Evolutionary conservation across 768 basidiomycete genomes (phyloP).

Genomic region (Peribolospora baueri): DNA sequence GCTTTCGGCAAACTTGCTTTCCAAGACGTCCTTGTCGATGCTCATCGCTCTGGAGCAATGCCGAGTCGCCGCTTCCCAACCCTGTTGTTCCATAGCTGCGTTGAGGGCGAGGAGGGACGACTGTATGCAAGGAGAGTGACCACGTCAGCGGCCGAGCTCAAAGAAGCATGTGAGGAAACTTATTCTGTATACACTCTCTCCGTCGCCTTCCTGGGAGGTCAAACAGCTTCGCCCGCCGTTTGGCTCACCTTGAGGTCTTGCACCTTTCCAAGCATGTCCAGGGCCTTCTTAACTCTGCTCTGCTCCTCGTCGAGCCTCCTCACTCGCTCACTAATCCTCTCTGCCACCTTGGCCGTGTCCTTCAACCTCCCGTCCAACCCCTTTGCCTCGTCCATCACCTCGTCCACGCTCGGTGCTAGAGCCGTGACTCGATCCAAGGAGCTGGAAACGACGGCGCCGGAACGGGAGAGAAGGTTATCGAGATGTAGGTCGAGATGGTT

Average conservation of each 20-base stretch:
- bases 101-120: slow-evolving; percentile 37
- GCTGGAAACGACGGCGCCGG: too few species aligned
- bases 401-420: too few species aligned
- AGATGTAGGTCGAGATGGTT: too few species aligned
- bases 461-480: too few species aligned
- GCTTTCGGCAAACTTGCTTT: slow-evolving; percentile 60
- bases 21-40: slow-evolving; percentile 48
- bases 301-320: slow-evolving; percentile 60
- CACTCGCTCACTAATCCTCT: slow-evolving; percentile 78
- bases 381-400: too few species aligned
- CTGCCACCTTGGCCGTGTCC: slow-evolving; percentile 21
- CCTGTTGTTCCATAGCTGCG: slow-evolving; percentile 44
- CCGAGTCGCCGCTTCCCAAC: slow-evolving; percentile 87
- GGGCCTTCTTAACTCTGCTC: slow-evolving; percentile 45
- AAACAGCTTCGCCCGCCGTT: not conserved
- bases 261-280: slow-evolving; percentile 75
- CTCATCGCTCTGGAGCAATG: slow-evolving; percentile 79
- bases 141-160: slow-evolving; percentile 16
- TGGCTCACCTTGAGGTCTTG: slow-evolving; percentile 69
- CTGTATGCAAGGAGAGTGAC: slow-evolving; percentile 23
- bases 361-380: too few species aligned
- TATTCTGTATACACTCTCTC: too few species aligned
- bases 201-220: not conserved
- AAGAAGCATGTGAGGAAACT: not conserved
- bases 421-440: too few species aligned